phyloP scores from a whole-genome alignment of 768 basidiomycete genomes.

The Termitomyces heimii region DNA sequence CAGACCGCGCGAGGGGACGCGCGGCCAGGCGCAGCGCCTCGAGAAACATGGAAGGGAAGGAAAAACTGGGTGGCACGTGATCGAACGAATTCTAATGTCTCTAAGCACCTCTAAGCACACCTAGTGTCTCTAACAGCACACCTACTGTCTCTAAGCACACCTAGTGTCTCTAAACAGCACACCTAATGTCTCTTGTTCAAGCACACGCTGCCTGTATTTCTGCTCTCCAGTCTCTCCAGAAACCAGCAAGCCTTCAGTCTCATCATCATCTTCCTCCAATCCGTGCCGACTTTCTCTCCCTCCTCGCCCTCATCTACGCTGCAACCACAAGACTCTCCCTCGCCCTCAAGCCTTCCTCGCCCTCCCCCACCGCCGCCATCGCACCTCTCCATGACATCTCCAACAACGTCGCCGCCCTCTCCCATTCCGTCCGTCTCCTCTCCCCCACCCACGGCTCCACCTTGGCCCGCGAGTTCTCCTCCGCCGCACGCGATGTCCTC shows the following conservation, averaged over 20 bases:
- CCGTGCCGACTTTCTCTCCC: constrained; percentile 50
- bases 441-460: constrained; percentile 37
- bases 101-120: too few species aligned
- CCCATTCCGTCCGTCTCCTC: constrained; percentile 45
- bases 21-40: constrained; percentile 8
- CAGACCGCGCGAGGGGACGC: constrained; percentile 5
- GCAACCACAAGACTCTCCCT: constrained; percentile 58
- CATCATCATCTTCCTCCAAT: constrained; percentile 29
- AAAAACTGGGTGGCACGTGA: constrained; percentile 12
- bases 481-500: constrained; percentile 35
- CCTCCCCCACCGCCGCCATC: constrained; percentile 44
- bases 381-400: constrained; percentile 49
- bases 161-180: too few species aligned
- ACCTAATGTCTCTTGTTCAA: constrained; percentile 25
- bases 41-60: constrained; percentile 11
- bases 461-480: constrained; percentile 37
- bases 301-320: constrained; percentile 53
- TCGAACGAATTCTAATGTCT: too few species aligned
- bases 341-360: constrained; percentile 51
- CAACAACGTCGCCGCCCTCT: constrained; percentile 40
- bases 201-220: constrained; percentile 32
- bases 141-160: too few species aligned
- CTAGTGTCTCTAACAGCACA: too few species aligned
- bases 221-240: constrained; percentile 24
- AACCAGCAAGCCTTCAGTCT: constrained; percentile 17